A percentile compares a stretch with the other conserved stretches of the same genome.
These are phyloP conservation scores for Henckelia pumila DNA, from an alignment of 257 asterid genomes.

Conservation along the genomic window DNA sequence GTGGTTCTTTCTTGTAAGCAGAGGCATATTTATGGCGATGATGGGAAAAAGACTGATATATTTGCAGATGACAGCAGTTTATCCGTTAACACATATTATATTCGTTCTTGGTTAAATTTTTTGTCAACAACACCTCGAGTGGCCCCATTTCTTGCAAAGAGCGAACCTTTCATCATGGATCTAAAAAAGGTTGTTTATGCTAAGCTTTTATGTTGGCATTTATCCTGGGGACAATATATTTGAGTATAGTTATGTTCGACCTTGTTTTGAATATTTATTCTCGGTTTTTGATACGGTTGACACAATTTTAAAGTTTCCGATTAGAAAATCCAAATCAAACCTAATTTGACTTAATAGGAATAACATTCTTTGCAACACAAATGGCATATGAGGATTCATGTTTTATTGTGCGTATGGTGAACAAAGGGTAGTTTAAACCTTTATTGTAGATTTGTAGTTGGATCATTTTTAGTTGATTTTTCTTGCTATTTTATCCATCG, in stretches of 20 bases:
- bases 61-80: constrained; percentile 83
- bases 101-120: constrained; percentile 77
- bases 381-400: not conserved
- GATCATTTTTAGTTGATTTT: constrained; percentile 5
- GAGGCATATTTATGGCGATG: constrained; percentile 76
- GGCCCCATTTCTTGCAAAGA: constrained; percentile 74
- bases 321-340: not conserved
- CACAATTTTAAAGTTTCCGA: not conserved
- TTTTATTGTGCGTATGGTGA: constrained; percentile 10
- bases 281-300: not conserved
- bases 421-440: constrained; percentile 21
- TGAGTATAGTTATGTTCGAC: not conserved
- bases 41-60: constrained; percentile 55
- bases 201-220: constrained; percentile 8
- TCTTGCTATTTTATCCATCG: constrained; percentile 9
- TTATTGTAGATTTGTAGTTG: not conserved
- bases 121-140: constrained; percentile 82
- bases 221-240: constrained; percentile 16
- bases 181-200: constrained; percentile 58
- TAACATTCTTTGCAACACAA: no score
- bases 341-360: not conserved
- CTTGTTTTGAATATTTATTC: not conserved
- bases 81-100: constrained; percentile 75
- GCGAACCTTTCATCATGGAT: constrained; percentile 71
- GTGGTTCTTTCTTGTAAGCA: constrained; percentile 32